Evolutionary conservation across 1,284 basidiomycete genomes (phyloP), one percentile per base, ranked within the genome.

Genomic region (Fistulinella staudtii): DNA sequence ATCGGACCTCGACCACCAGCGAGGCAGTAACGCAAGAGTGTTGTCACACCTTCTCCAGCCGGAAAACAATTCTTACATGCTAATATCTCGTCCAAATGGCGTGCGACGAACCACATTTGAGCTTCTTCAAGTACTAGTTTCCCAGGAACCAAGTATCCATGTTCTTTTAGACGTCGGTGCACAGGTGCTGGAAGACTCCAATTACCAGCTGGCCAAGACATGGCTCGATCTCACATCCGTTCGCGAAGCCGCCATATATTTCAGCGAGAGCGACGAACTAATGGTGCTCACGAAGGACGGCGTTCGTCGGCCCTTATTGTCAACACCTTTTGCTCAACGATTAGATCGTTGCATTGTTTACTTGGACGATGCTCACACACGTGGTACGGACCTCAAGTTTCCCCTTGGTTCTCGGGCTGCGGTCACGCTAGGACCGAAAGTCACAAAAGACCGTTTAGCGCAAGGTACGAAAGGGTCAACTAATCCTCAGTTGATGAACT

Each of bases 81-180:
- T 63, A 22, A 56, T 52, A 0, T 46, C 59, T 5, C 40, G 39
- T 0, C 37, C 36, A 4, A 48, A 57, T 9, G 63, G 61, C 1
- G 52, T 58, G 8, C 53, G 50, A 9, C 48, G 61, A 8, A 61
- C 57, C 1, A 64, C 66, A 0, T 10, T 10, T 0, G 57, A 63
- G 20, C 64, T 75, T 39, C 41, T 79, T 3, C 11, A 57, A 2
- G 43, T 60, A 11, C 18, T 76, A 1, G 56, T 62, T 1, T n/a
- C 45, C 0, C 65, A 73, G 38, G 36, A 45, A 0, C 69, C 68
- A 1, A 54, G 66, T 15, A 65, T 76, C 13, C 64, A 63, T 3
- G 74, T 78, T 2, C 50, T 79, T 9, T 55, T 79, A n/a, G 76
- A 79, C 11, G 74, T 78, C 9, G 76, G 77, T 1, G 77, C 76